Evolutionary conservation across 2,329 filamentous ascomycete genomes (phyloP), one percentile per base, ranked within the genome.

Genomic region (Blumeria graminis): DNA sequence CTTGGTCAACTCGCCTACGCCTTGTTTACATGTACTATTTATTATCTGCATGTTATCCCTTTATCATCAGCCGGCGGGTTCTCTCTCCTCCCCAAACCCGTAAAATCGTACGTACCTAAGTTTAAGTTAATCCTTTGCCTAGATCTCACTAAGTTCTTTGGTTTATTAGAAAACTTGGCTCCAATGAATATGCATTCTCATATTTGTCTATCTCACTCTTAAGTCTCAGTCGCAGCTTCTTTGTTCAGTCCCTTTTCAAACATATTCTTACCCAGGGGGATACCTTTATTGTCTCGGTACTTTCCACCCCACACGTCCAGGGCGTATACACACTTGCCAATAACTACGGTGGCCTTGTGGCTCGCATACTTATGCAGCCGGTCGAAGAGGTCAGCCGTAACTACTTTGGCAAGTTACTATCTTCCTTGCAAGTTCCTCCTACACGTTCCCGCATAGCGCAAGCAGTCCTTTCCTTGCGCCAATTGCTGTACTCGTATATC

Each of bases 221-320:
- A 33, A 76, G 76, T 14, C 76, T 96, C 3, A 84, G 84, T 3
- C 74, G 76, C n/a, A 93, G 83, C 64, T 78, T 96, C 67, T 90
- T 88, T 70, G 72, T 88, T 6, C 92, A 98, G 69, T 89, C 86
- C 38, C 70, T 87, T 18, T 79, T 96, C 64, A 98, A 98, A 69
- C 90, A 96, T 67, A 67, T 96, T 55, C 77, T 98, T 55, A 96
- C 92, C 0, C 88, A 96, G 69, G 92, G 90, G 58, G 92, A 98
- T 70, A 87, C 88, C 1, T 78, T 96, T 62, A 79, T 96, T 54
- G 82, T 98, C 60, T 82, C 85, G 14, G 71, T 81, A 11, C 74
- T 96, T 57, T 82, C 89, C 6, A 80, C 81, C 0, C 76, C 92
- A 1, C 74, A 79, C 45, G 84, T 89, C 4, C 92, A 96, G 70